Base-by-base conservation (phyloP, 2,329 filamentous ascomycete genomes). In the Beauveria bassiana region DNA sequence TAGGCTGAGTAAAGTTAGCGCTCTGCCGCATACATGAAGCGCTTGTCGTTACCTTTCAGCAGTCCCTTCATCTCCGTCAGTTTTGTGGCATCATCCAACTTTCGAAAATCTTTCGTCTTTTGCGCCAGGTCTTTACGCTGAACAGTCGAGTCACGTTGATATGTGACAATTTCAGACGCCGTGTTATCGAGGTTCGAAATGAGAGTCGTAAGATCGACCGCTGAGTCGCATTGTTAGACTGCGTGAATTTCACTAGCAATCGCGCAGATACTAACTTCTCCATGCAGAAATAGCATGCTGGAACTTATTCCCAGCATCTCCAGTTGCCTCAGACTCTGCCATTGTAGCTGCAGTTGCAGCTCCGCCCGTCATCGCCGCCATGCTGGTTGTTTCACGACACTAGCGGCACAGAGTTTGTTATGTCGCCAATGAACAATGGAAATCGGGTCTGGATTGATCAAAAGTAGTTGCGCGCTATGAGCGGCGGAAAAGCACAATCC, bases 101-200 rank as follows among this genome's bases (percentile, higher is more conserved):
- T 98, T 64, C 93, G 83, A 68, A 98, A 99, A 69, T 98, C 93
- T 71, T 99, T 99, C 1, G 95, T 99, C 81, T 97, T 98, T 72
- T 97, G 93, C n/a, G 96, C 95, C 22, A 99, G 80, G 64, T 99
- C 96, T 72, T 99, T 99, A 59, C 95, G 85, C 73, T 99, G 93
- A 0, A 97, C 88, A 5, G 96, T 89, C n/a, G 93, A 91, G 74
- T 98, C 95, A 68, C 93, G 86, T 72, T 99, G 96, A 72, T 96
- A 92, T 53, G 89, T 80, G 58, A 98, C 91, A 64, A 99, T 91
- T 69, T 98, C 95, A 12, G 93, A 93, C n/a, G 95, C 95, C 3
- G 92, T 93, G 63, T 88, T 89, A 75, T 99, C 95, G 65, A 99
- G 87, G 66, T 84, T 90, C 38, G 91, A 88, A 64, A 96, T 86